Evolutionary conservation across 495 filamentous ascomycete genomes (phyloP), one percentile per base, ranked within the genome.

Genomic region (Penicillium soppii): DNA sequence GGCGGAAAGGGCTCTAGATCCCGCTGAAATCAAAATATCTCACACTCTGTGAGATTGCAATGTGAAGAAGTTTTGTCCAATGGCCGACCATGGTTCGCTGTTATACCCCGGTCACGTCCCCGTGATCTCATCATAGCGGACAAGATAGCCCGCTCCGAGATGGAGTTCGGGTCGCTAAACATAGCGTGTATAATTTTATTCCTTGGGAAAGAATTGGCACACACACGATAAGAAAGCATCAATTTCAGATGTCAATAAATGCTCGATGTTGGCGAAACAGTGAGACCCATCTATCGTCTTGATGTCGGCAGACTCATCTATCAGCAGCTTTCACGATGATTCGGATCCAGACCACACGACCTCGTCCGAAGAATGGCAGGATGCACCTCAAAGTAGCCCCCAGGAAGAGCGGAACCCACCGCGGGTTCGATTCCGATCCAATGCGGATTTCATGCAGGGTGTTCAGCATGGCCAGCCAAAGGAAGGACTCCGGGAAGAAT

Each of bases 381-480:
- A 30, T 26, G 13, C 35, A 15, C 33, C 29, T 7, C 29, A 39
- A 17, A 47, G 2, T 32, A 21, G 8, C 5, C 26, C 17, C 9
- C 25, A 44, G 26, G 45, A 39, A 23, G 26, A 21, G 15, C 39
- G 29, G 8, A 10, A 27, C 6, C 7, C 55, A 10, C 40, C 50
- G n/a, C 58, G 54, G 1, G 54, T 67, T 8, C 58, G 53, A 12
- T 67, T 62, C 27, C 52, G 53, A 47, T 59, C 58, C 7, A 49
- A 36, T 13, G 12, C 15, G 16, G 37, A 10, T 10, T 41, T 40
- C 12, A 15, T 23, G 5, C 30, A 47, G 1, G 37, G 48, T 23
- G 44, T 13, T 7, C 21, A 39, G 5, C 52, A 9, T 25, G 17
- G 22, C 3, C 43, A 25, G 3, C 43, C 49, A 0, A 0, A 10